Conservation (phyloP, 306 rosid genomes). For the Vicia faba region DNA sequence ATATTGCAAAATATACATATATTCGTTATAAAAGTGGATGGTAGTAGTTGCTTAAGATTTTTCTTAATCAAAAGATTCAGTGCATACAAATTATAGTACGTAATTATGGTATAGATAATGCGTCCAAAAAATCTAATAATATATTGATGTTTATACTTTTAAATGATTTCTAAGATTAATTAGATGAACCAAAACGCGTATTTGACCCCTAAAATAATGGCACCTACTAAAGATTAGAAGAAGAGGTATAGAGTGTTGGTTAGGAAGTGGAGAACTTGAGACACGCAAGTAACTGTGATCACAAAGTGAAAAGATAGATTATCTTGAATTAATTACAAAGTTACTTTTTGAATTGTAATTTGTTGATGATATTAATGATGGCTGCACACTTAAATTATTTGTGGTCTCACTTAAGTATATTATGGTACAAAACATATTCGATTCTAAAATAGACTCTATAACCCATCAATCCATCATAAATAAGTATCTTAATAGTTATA, state of each 20-base stretch:
- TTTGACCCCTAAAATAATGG: constrained; percentile 35
- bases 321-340: constrained; percentile 23
- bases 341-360: constrained; percentile 19
- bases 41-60: constrained; percentile 20
- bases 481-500: too few species aligned
- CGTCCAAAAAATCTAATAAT: constrained; percentile 5
- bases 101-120: constrained; percentile 31
- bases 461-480: too few species aligned
- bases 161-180: background rate
- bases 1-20: background rate
- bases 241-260: constrained; percentile 33
- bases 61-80: constrained; percentile 12
- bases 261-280: constrained; percentile 18
- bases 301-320: background rate
- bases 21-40: background rate
- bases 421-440: too few species aligned
- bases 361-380: constrained; percentile 39
- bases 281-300: constrained; percentile 43
- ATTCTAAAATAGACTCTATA: too few species aligned
- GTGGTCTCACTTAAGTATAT: too few species aligned
- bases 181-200: constrained; percentile 49
- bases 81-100: constrained; percentile 2
- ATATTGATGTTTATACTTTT: constrained; percentile 2
- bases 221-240: constrained; percentile 26
- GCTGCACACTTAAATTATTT: background rate